Percentiles rank a stretch among this genome's conserved stretches.
phyloP scores from a whole-genome alignment of 768 basidiomycete species.

The Termitomyces sp. region DNA sequence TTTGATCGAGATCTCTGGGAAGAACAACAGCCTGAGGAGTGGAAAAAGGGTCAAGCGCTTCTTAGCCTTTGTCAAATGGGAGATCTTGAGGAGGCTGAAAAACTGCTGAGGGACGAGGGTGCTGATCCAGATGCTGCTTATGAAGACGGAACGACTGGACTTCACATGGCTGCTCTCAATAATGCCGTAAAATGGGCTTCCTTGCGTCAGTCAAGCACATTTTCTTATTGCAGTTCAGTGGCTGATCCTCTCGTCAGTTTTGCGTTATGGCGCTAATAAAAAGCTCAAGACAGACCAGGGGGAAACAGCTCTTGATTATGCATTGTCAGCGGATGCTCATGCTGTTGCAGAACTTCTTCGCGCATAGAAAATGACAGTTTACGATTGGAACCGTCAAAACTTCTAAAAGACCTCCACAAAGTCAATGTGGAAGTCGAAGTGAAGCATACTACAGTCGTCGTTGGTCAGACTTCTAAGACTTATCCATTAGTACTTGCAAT shows the following conservation, averaged over 20 bases:
- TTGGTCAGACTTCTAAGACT: not conserved
- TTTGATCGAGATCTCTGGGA: conserved; percentile 9
- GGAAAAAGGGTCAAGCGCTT: conserved; percentile 6
- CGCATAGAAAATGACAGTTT: not conserved
- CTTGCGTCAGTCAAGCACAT: conserved; percentile 3
- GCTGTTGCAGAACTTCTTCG: conserved; percentile 1
- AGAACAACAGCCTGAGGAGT: conserved; percentile 9
- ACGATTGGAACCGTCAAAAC: not conserved
- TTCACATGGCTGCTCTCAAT: conserved; percentile 10
- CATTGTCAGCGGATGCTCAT: not conserved
- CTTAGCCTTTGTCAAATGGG: conserved; percentile 5
- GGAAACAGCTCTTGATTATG: conserved; percentile 5
- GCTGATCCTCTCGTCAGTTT: not conserved
- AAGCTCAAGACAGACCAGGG: not conserved
- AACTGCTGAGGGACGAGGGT: conserved; percentile 3
- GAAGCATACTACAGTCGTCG: not conserved
- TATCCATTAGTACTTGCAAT: conserved; percentile 31
- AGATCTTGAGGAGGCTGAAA: conserved; percentile 6
- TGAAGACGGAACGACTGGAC: conserved; percentile 11
- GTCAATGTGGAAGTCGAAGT: too few species aligned
- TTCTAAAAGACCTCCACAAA: too few species aligned
- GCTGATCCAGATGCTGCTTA: conserved; percentile 6
- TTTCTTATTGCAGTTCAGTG: not conserved
- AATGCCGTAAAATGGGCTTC: conserved; percentile 6
- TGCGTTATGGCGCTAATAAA: conserved; percentile 7